These are phyloP conservation scores for Takashimella tepidaria DNA, from an alignment of 1,284 basidiomycete genomes.

Conservation along the genomic window DNA sequence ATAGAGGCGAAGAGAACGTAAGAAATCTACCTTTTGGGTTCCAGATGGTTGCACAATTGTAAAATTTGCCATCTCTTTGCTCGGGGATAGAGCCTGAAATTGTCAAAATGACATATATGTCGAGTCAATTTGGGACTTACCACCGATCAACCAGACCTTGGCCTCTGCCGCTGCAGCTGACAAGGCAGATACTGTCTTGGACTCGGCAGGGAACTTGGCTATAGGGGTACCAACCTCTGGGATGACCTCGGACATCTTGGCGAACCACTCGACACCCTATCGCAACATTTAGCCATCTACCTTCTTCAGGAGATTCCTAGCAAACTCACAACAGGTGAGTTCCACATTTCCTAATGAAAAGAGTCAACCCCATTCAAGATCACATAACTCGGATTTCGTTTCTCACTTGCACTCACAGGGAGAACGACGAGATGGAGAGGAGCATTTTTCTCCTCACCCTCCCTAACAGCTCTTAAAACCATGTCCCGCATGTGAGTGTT, in stretches of 20 bases:
- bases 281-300: background rate
- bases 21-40: constrained; percentile 59
- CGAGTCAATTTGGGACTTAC: background rate
- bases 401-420: constrained; percentile 1
- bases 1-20: background rate
- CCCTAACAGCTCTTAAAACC: constrained; percentile 6
- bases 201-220: constrained; percentile 5
- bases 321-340: constrained; percentile 1
- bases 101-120: too few relatives aligned
- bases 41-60: constrained; percentile 82
- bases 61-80: constrained; percentile 59
- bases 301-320: background rate
- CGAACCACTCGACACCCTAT: constrained; percentile 5
- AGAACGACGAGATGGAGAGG: constrained; percentile 11
- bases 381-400: too few relatives aligned
- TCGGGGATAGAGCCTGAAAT: constrained; percentile 70
- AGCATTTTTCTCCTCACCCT: constrained; percentile 1
- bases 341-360: constrained; percentile 16
- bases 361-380: too few relatives aligned
- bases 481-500: constrained; percentile 9
- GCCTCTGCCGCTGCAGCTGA: constrained; percentile 68
- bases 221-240: constrained; percentile 2
- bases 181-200: constrained; percentile 65
- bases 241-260: constrained; percentile 9
- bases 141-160: constrained; percentile 72